Conservation (phyloP, 306 rosid genomes). For the Vicia villosa region DNA sequence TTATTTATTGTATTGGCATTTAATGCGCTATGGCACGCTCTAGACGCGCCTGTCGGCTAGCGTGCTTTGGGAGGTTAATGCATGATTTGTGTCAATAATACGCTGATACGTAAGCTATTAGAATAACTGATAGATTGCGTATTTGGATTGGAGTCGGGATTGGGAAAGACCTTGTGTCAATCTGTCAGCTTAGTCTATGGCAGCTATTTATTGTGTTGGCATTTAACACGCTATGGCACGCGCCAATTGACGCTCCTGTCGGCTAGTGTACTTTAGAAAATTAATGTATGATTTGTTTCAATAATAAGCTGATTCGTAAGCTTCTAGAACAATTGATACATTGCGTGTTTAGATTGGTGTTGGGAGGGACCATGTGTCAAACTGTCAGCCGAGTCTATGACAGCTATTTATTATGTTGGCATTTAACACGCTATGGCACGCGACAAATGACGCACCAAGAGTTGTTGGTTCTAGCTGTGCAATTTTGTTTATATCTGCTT, state of each 20-base stretch:
- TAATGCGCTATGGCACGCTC: background rate
- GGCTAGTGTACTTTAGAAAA: too few relatives aligned
- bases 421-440: background rate
- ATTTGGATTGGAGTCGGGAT: background rate
- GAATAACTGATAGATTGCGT: slow-evolving; percentile 16
- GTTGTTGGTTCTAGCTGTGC: slow-evolving; percentile 5
- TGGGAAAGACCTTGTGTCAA: background rate
- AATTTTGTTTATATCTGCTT: slow-evolving; percentile 30
- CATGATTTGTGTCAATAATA: slow-evolving; percentile 5
- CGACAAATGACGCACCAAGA: background rate
- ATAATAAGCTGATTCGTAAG: slow-evolving; percentile 4
- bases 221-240: background rate
- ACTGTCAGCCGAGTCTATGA: background rate
- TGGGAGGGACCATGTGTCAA: background rate
- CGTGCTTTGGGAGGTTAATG: background rate
- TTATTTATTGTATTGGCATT: background rate
- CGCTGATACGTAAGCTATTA: slow-evolving; percentile 8
- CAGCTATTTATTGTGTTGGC: background rate
- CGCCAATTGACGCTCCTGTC: too few relatives aligned
- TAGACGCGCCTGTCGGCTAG: background rate
- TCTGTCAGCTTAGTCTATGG: background rate
- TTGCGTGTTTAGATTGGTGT: background rate
- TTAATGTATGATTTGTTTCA: background rate
- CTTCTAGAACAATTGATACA: slow-evolving; percentile 8
- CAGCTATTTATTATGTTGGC: background rate